A percentile compares a stretch with the other conserved stretches of the same genome.
phyloP scores from a whole-genome alignment of 495 filamentous ascomycete genomes.

The Talaromyces wortmannii region DNA sequence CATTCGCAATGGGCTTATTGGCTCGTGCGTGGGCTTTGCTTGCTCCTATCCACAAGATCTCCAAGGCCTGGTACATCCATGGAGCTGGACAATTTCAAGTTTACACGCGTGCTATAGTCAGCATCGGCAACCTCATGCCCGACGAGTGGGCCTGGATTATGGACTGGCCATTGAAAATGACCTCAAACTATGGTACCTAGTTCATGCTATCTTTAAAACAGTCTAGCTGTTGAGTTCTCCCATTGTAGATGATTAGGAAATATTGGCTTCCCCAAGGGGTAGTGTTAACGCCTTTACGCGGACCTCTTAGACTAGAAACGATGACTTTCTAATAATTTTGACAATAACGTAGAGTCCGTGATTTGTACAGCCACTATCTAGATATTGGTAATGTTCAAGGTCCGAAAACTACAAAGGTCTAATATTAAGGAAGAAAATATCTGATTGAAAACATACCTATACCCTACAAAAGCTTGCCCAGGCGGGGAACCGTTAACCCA shows the following conservation, averaged over 20 bases:
- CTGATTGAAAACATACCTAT: neutral
- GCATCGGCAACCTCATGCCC: neutral
- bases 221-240: no score
- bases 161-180: neutral
- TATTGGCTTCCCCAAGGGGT: no score
- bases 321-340: neutral
- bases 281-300: no score
- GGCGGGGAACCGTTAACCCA: neutral
- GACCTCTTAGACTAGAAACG: neutral
- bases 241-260: no score
- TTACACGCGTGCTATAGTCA: neutral
- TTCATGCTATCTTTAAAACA: neutral
- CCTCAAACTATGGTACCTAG: neutral
- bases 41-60: neutral
- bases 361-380: no score
- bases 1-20: neutral
- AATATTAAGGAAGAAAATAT: neutral
- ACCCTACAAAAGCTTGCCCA: neutral
- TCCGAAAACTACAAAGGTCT: no score
- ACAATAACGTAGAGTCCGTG: no score
- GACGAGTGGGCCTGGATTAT: neutral
- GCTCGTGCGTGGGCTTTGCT: neutral
- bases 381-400: no score
- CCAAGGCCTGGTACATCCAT: conserved; percentile 3
- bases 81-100: conserved; percentile 1